Percentiles rank a stretch among this genome's conserved stretches.
Evolutionary conservation across 2,329 filamentous ascomycete species (phyloP).

Genomic region (Albifimbria verrucaria): DNA sequence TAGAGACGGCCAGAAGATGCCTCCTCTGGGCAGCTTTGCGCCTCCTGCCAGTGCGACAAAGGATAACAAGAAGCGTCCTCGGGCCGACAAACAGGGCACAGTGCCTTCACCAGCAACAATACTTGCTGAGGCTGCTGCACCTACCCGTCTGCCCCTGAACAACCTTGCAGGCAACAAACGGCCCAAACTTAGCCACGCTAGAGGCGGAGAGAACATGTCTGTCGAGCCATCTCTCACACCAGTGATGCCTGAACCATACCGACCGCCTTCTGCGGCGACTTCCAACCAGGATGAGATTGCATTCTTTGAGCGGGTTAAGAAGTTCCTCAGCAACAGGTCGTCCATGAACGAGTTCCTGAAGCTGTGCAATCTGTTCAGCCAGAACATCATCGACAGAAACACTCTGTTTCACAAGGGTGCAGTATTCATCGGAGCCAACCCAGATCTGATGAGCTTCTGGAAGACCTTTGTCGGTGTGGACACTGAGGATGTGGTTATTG

Average conservation of each 20-base stretch:
- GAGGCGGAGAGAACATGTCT: slow-evolving; percentile 56
- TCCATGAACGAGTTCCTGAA: slow-evolving; percentile 96
- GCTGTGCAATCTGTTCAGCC: slow-evolving; percentile 91
- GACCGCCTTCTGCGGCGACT: slow-evolving; percentile 69
- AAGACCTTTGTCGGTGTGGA: slow-evolving; percentile 79
- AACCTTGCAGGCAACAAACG: slow-evolving; percentile 53
- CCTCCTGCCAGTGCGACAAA: slow-evolving; percentile 77
- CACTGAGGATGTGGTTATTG: slow-evolving; percentile 71
- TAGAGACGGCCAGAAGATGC: slow-evolving; percentile 72
- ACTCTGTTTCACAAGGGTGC: slow-evolving; percentile 79
- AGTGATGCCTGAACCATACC: slow-evolving; percentile 80
- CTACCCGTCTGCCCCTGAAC: slow-evolving; percentile 27
- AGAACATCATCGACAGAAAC: slow-evolving; percentile 85
- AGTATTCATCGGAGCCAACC: slow-evolving; percentile 82
- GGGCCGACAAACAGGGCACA: slow-evolving; percentile 49
- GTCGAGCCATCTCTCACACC: slow-evolving; percentile 88
- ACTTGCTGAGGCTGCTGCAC: slow-evolving; percentile 38
- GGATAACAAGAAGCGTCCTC: slow-evolving; percentile 84
- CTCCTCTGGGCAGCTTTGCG: slow-evolving; percentile 92
- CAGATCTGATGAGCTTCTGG: slow-evolving; percentile 86
- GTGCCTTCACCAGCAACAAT: slow-evolving; percentile 43
- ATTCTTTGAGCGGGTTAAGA: slow-evolving; percentile 96
- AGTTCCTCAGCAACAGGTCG: slow-evolving; percentile 88
- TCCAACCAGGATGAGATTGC: slow-evolving; percentile 80
- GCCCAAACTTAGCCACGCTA: slow-evolving; percentile 70